A percentile compares a stretch with the other conserved stretches of the same genome.
These are phyloP conservation scores for Sporothrix dimorphospora DNA, from an alignment of 2,329 filamentous ascomycete genomes.

Conservation along the genomic window DNA sequence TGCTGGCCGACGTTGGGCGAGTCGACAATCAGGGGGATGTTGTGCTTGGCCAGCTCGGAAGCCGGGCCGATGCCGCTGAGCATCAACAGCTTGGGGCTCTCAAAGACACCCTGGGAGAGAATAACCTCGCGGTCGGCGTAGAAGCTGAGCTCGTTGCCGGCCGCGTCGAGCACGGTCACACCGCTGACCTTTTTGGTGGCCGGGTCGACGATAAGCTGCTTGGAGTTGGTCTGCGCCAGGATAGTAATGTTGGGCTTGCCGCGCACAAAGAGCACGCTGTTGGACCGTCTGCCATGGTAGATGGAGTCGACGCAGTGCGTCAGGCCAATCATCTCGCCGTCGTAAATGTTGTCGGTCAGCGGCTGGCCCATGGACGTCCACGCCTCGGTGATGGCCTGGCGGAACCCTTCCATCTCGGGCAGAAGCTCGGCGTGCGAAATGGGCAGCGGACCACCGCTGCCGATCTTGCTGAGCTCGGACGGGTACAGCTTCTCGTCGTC, in stretches of 20 bases:
- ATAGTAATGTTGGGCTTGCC: constrained; percentile 60
- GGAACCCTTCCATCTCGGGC: constrained; percentile 55
- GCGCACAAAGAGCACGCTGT: constrained; percentile 54
- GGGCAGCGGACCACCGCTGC: constrained; percentile 54
- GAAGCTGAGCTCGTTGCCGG: constrained; percentile 49
- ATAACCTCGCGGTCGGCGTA: constrained; percentile 53
- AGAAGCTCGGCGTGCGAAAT: constrained; percentile 59
- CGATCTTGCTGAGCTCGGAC: constrained; percentile 54
- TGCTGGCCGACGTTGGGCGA: constrained; percentile 67
- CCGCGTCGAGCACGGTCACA: constrained; percentile 50
- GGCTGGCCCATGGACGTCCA: constrained; percentile 57
- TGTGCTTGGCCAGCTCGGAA: constrained; percentile 54
- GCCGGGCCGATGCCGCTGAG: constrained; percentile 65
- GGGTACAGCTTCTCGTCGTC: constrained; percentile 55
- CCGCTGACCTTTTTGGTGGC: constrained; percentile 46
- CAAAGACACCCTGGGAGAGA: constrained; percentile 58
- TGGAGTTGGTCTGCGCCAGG: constrained; percentile 52
- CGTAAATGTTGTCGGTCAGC: constrained; percentile 58
- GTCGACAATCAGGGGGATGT: constrained; percentile 58
- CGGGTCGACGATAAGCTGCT: constrained; percentile 52
- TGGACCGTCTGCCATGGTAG: constrained; percentile 59
- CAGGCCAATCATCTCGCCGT: constrained; percentile 58
- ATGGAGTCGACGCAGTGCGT: constrained; percentile 58
- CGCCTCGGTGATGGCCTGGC: constrained; percentile 52
- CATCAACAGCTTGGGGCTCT: constrained; percentile 67